Conservation (phyloP, 108 stramenopile species). For the Skeletonema marinoi region DNA sequence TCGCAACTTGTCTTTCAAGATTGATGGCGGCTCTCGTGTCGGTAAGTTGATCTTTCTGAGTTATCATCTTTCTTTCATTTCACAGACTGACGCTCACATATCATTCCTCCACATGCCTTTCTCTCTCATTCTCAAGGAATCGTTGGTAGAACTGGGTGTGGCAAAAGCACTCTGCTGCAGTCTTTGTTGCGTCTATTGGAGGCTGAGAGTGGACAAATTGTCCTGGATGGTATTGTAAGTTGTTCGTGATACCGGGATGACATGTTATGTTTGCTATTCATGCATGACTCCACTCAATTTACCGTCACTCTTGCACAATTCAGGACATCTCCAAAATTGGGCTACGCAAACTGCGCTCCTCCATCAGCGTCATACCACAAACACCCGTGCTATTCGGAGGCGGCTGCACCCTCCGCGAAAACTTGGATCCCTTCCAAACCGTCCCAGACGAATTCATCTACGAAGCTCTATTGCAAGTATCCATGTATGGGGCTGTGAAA, state of each 20-base stretch:
- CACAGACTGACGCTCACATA: no score
- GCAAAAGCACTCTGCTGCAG: conserved; percentile 78
- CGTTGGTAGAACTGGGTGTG: conserved; percentile 63
- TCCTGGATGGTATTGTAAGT: conserved; percentile 75
- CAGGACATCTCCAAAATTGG: conserved; percentile 76
- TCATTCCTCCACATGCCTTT: no score
- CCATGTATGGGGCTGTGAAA: conserved; percentile 38
- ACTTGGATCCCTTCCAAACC: conserved; percentile 87
- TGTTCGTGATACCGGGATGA: not conserved
- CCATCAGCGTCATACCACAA: conserved; percentile 93
- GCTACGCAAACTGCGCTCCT: conserved; percentile 79
- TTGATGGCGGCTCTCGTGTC: conserved; percentile 72
- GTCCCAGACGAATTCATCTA: conserved; percentile 10
- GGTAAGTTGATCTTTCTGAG: conserved; percentile 28
- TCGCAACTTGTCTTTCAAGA: conserved; percentile 56
- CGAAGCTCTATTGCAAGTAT: not conserved
- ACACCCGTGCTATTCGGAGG: conserved; percentile 86
- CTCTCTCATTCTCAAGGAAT: conserved; percentile 11
- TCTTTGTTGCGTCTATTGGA: conserved; percentile 85
- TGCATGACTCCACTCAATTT: no score
- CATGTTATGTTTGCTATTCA: not conserved
- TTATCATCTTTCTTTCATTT: no score
- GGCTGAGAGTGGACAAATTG: conserved; percentile 75
- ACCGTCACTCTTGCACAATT: conserved; percentile 60
- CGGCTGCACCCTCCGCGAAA: conserved; percentile 91